phyloP scores from a whole-genome alignment of 2,329 filamentous ascomycete species.

The Fusarium palustre region DNA sequence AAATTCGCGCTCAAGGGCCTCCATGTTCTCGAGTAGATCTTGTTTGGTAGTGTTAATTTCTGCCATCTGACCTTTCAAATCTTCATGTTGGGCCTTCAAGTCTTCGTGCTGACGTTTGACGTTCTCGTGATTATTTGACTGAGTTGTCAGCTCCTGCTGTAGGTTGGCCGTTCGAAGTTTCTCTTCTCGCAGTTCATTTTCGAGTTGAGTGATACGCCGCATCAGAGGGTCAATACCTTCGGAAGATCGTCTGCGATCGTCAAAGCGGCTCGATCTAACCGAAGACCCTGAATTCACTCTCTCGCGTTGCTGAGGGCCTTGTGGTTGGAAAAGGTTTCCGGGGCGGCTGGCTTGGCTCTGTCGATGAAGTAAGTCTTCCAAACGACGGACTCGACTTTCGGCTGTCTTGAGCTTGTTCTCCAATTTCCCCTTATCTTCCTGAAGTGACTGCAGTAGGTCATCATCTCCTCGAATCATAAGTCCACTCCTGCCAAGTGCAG shows the following conservation, averaged over 20 bases:
- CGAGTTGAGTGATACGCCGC: constrained; percentile 71
- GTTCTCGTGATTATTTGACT: constrained; percentile 68
- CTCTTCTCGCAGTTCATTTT: constrained; percentile 81
- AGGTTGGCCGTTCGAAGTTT: constrained; percentile 74
- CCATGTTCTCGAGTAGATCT: constrained; percentile 94
- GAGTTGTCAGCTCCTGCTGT: constrained; percentile 75
- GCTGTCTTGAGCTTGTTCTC: constrained; percentile 83
- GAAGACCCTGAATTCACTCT: constrained; percentile 64
- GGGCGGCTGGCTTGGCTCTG: constrained; percentile 73
- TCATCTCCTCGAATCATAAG: constrained; percentile 88
- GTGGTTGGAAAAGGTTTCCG: constrained; percentile 66
- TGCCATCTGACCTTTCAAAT: constrained; percentile 77
- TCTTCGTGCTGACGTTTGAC: constrained; percentile 66
- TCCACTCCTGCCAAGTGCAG: constrained; percentile 86
- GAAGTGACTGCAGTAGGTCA: constrained; percentile 80
- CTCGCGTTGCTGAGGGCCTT: constrained; percentile 60
- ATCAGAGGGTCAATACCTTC: constrained; percentile 61
- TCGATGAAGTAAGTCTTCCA: constrained; percentile 92
- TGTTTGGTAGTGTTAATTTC: constrained; percentile 93
- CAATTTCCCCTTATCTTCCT: constrained; percentile 81
- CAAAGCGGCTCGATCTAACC: constrained; percentile 57
- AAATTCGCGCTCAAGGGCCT: constrained; percentile 90
- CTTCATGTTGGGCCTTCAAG: constrained; percentile 65
- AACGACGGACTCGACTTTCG: constrained; percentile 87
- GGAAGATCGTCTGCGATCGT: constrained; percentile 60